phyloP scores from a whole-genome alignment of 176 grass and related monocot genomes.

The Aechmea fasciata region DNA sequence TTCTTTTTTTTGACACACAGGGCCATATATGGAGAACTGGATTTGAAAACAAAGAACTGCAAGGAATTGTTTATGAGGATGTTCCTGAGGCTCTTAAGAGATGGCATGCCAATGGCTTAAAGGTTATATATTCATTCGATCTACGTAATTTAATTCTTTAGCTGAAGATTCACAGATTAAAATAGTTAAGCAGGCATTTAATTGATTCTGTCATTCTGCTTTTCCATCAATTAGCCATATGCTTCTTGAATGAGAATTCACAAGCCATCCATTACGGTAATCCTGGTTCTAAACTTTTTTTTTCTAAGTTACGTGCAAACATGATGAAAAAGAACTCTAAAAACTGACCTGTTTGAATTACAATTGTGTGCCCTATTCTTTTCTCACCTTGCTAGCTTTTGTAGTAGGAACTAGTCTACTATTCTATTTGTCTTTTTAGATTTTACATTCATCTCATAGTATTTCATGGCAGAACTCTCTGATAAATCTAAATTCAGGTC shows the following conservation, averaged over 20 bases:
- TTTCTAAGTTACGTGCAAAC: neutral
- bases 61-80: conserved; percentile 92
- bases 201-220: neutral
- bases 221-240: neutral
- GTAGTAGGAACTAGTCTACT: neutral
- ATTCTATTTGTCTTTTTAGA: neutral
- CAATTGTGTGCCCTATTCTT: neutral
- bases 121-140: conserved; percentile 22
- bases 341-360: neutral
- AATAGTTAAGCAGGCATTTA: too few species aligned
- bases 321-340: neutral
- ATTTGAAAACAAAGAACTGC: conserved; percentile 69
- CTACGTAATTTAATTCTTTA: neutral
- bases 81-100: conserved; percentile 67
- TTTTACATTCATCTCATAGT: neutral
- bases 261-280: neutral
- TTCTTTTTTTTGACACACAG: conserved; percentile 32
- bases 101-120: conserved; percentile 66
- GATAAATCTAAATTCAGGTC: conserved; percentile 39
- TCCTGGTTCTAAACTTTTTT: neutral
- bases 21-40: conserved; percentile 97
- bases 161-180: too few species aligned
- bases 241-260: neutral
- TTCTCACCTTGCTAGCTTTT: neutral
- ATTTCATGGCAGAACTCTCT: neutral